Conservation (phyloP, 1,139 yeast genomes). For the Candida freyschussii region DNA sequence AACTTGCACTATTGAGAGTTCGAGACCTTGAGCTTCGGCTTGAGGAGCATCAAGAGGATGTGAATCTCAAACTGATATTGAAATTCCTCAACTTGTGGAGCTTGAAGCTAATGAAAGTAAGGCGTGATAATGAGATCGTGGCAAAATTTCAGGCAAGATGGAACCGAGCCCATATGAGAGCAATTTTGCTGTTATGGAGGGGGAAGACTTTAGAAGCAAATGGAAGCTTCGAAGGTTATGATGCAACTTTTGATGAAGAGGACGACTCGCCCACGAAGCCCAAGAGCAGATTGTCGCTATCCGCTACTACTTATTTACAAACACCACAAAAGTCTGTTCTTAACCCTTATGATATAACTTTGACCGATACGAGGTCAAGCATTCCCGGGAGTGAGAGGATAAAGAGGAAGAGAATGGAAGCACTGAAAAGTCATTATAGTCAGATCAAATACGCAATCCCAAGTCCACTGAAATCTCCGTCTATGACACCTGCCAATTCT, state of each 20-base stretch:
- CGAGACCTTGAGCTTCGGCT: constrained; percentile 15
- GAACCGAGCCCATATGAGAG: constrained; percentile 34
- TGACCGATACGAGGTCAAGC: constrained; percentile 13
- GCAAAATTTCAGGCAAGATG: constrained; percentile 30
- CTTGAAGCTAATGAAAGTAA: constrained; percentile 27
- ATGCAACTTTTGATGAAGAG: constrained; percentile 2
- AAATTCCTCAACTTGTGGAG: constrained; percentile 30
- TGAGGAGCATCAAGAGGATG: constrained; percentile 17
- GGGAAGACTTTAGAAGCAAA: constrained; percentile 19
- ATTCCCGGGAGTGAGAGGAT: constrained; percentile 33
- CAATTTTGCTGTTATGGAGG: constrained; percentile 31
- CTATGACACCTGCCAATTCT: constrained; percentile 1
- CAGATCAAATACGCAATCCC: constrained; percentile 32
- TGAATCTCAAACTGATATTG: constrained; percentile 20
- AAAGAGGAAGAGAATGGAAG: constrained; percentile 30
- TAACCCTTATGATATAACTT: constrained; percentile 5
- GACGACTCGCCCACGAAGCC: constrained; percentile 24
- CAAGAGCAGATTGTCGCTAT: constrained; percentile 1
- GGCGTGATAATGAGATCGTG: constrained; percentile 30
- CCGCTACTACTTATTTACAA: constrained; percentile 8
- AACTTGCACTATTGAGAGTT: constrained; percentile 12
- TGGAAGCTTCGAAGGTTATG: not conserved
- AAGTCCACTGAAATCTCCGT: constrained; percentile 25
- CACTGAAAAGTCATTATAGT: constrained; percentile 30
- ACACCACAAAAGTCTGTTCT: constrained; percentile 10